phyloP scores from a whole-genome alignment of 768 basidiomycete genomes.

The Lactarius psammicola region DNA sequence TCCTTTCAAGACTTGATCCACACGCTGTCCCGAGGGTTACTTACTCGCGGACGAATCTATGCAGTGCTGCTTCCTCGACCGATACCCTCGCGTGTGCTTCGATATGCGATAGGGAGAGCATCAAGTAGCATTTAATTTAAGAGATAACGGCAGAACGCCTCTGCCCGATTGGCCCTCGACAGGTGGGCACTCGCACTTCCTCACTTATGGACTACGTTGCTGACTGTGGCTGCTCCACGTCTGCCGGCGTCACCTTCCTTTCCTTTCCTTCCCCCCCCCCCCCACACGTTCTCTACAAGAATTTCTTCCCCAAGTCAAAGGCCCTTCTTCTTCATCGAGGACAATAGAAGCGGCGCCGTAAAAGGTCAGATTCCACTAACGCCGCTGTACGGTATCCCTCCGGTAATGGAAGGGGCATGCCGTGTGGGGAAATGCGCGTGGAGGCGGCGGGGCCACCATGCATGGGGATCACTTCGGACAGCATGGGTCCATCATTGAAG shows the following conservation, averaged over 20 bases:
- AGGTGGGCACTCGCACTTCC: neutral
- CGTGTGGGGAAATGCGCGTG: neutral
- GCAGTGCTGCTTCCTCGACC: neutral
- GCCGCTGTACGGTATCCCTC: neutral
- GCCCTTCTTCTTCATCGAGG: neutral
- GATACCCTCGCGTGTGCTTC: neutral
- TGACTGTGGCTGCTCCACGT: neutral
- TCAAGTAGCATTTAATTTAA: neutral
- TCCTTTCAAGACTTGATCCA: constrained; percentile 9
- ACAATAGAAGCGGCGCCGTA: neutral
- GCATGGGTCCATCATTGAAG: neutral
- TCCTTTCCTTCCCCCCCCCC: too few species aligned
- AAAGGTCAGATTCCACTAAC: neutral
- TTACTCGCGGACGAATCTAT: neutral
- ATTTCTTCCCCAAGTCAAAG: neutral
- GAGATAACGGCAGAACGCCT: neutral
- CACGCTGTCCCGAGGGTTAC: neutral
- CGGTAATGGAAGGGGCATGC: neutral
- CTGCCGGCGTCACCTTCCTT: neutral
- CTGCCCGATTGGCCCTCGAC: neutral
- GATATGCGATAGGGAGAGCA: neutral
- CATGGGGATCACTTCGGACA: neutral
- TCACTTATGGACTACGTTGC: neutral
- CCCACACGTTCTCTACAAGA: neutral
- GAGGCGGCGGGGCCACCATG: neutral